These are phyloP conservation scores for Pichia kluyveri DNA, from an alignment of 805 yeast genomes.

Conservation along the genomic window DNA sequence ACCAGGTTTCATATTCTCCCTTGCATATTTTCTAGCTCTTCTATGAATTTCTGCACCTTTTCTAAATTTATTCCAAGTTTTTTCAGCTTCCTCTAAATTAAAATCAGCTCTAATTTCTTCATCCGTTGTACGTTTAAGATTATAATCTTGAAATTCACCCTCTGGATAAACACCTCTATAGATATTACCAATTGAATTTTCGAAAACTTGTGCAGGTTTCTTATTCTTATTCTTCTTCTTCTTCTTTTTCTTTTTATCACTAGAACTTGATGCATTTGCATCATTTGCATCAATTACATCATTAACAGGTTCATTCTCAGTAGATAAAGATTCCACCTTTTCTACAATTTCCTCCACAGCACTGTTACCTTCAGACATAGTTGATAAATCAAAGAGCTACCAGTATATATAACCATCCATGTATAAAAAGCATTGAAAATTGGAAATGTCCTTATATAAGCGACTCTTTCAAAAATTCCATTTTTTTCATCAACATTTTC, in stretches of 20 bases:
- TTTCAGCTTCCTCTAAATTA: constrained; percentile 5
- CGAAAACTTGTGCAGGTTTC: constrained; percentile 38
- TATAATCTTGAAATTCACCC: constrained; percentile 81
- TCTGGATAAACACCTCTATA: constrained; percentile 73
- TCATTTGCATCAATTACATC: constrained; percentile 1
- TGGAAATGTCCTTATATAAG: no score
- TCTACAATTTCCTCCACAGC: neutral
- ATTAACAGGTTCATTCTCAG: neutral
- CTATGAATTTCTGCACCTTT: constrained; percentile 96
- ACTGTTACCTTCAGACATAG: neutral
- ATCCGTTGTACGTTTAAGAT: constrained; percentile 65
- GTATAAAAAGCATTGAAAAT: no score
- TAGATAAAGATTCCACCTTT: neutral
- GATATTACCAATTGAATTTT: constrained; percentile 46
- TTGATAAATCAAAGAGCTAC: no score
- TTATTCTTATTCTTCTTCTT: constrained; percentile 46
- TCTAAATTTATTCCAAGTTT: constrained; percentile 79
- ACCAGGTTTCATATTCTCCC: constrained; percentile 73
- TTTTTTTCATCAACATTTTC: no score
- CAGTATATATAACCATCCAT: no score
- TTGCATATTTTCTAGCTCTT: constrained; percentile 76
- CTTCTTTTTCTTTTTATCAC: constrained; percentile 40
- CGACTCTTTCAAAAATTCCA: no score
- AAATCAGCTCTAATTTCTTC: constrained; percentile 50
- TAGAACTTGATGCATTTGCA: constrained; percentile 13